Evolutionary conservation across 176 grass and related monocot species (phyloP).

Genomic region (Phoenix dactylifera): DNA sequence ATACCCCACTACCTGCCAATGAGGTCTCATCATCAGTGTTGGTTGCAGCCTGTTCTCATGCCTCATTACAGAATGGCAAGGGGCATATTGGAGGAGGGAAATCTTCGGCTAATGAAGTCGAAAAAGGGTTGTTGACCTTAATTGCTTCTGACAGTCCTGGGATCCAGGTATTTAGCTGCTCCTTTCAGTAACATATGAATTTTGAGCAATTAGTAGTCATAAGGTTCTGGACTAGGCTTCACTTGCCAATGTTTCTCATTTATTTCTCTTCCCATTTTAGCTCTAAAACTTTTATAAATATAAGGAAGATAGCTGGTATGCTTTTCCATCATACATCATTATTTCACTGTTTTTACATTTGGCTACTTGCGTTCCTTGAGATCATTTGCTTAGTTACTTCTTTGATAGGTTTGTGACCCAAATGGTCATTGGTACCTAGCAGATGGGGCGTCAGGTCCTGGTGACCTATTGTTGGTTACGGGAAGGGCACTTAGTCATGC

Average conservation of each 20-base stretch:
- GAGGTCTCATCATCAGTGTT: constrained; percentile 59
- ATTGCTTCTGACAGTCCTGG: constrained; percentile 57
- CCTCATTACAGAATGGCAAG: constrained; percentile 27
- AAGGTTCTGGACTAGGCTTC: too few species aligned
- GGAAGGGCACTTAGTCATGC: constrained; percentile 60
- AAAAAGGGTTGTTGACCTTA: constrained; percentile 57
- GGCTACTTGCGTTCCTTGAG: not conserved
- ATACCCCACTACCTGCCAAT: constrained; percentile 48
- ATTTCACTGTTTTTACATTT: too few species aligned
- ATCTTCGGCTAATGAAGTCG: constrained; percentile 39
- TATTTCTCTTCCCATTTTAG: not conserved
- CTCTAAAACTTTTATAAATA: too few species aligned
- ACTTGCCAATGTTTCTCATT: too few species aligned
- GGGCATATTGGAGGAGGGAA: constrained; percentile 15
- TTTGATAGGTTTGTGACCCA: constrained; percentile 66
- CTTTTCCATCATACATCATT: too few species aligned
- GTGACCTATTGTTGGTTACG: constrained; percentile 53
- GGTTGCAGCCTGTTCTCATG: constrained; percentile 38
- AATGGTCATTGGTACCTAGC: constrained; percentile 75
- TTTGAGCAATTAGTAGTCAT: too few species aligned
- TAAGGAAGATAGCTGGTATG: too few species aligned
- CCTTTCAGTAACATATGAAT: not conserved
- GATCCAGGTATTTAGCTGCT: constrained; percentile 40
- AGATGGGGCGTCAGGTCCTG: constrained; percentile 30
- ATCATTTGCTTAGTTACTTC: constrained; percentile 27